Base-by-base conservation (phyloP, 2,329 filamentous ascomycete genomes). In the Aspergillus niger region DNA sequence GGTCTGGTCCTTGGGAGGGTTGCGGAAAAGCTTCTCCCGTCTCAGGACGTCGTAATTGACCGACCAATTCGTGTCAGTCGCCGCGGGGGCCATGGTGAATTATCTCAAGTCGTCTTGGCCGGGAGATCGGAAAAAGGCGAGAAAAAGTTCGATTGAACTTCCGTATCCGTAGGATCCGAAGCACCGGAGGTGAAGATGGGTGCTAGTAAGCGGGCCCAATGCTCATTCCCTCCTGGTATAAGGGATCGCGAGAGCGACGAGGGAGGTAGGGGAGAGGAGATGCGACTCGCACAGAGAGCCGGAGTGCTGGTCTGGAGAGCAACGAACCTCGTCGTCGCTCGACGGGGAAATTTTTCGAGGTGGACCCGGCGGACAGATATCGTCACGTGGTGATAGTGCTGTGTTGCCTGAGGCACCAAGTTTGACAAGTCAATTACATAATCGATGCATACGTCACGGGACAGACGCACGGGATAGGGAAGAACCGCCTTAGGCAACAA, bases 1-100 rank as follows among this genome's bases (percentile, higher is more conserved):
- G 8, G 90, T 90, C 68, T 87, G 89, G 74, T 98, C 93, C 71
- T 86, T 89, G 0, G 95, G 94, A 17, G 95, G 94, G 67, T 96
- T 89, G 70, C 86, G 85, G 77, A 99, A 99, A 22, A 99, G 89
- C 55, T 91, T 85, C 72, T 99, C 91, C 70, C 94, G 89, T 61
- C 91, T 88, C 61, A 93, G 79, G 3, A 91, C 96, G 75, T 97
- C 86, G 80, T 91, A 98, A 69, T 92, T 85, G 76, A 91, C 88
- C 67, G 91, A 86, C 94, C 94, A 97, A 74, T 86, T 81, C 57
- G 88, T 91, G 62, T 82, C 81, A 61, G 89, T 91, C 65, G 82
- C 76, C 66, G 81, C 76, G 60, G 82, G 82, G 54, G 75, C 76
- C 86, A 88, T 89, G 67, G 67, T 70, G 69, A 55, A 53, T 36